Evolutionary conservation across 768 basidiomycete genomes (phyloP), one percentile per base, ranked within the genome.

Genomic region (Paxillus rubicundulus): DNA sequence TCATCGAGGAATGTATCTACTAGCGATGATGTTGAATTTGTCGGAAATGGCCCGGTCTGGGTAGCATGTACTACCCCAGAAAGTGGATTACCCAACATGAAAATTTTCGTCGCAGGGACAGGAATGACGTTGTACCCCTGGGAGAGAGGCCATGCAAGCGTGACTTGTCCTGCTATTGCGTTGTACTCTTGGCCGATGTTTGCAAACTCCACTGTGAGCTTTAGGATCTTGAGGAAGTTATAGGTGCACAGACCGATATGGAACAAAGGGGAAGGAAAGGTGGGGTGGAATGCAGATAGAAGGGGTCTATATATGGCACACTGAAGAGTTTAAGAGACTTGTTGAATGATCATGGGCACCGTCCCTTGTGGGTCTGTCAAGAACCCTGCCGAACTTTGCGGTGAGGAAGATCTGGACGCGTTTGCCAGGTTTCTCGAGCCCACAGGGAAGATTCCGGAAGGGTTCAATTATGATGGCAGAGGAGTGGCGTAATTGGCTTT

Each of bases 391-490:
- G 42, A 78, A 80, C 63, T 87, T 86, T 17, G 82, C 84, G 3
- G 83, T 82, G 17, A 87, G 72, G 68, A 85, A 86, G 18, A 82
- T 80, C 14, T 79, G 67, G 47, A 57, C 60, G n/a, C 77, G 67
- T 56, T 78, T 78, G 6, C 77, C 78, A 4, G 63, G 77, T 30
- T 61, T 68, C 50, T 73, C 72, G 65, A 82, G 76, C 77, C 76
- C 77, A 52, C 16, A 2, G 16, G 5, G 21, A 2, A 20, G 2
- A 21, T 21, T 21, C 5, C 21, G 30, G 6, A 8, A 2, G 30
- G 9, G 30, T 30, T 8, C 30, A 30, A 42, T 34, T 49, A 38
- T 48, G 46, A 47, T 42, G 40, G 2, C 12, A n/a, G 13, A 42
- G n/a, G 16, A 7, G 28, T 42, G 16, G 9, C 13, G 9, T 14